A percentile compares a stretch with the other conserved stretches of the same genome.
Conservation (phyloP, 2,329 filamentous ascomycete genomes). For the Alternaria arbusti region DNA sequence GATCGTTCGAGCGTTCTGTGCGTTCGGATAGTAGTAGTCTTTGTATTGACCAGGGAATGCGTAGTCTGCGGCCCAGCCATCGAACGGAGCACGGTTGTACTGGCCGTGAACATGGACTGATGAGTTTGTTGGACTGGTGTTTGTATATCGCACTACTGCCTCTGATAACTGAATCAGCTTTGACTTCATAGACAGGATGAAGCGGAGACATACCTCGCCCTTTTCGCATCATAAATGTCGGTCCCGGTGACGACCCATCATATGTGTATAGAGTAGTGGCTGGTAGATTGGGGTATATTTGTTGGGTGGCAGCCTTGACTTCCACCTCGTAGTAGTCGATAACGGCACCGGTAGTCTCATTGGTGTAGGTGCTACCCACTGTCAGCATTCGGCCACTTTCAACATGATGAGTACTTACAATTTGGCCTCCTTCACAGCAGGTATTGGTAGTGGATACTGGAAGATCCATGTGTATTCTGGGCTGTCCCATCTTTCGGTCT, state of each 20-base stretch:
- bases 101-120: constrained; percentile 64
- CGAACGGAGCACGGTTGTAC: constrained; percentile 55
- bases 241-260: constrained; percentile 62
- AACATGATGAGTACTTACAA: constrained; percentile 39
- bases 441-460: constrained; percentile 53
- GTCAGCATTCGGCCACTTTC: constrained; percentile 21
- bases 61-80: constrained; percentile 64
- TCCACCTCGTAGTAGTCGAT: constrained; percentile 58
- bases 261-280: constrained; percentile 56
- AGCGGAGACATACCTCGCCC: constrained; percentile 44
- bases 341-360: constrained; percentile 40
- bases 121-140: constrained; percentile 54
- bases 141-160: constrained; percentile 61
- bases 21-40: constrained; percentile 68
- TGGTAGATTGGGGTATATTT: constrained; percentile 53
- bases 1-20: constrained; percentile 58
- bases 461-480: constrained; percentile 51
- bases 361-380: constrained; percentile 40
- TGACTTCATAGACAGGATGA: background rate
- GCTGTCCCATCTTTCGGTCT: constrained; percentile 33
- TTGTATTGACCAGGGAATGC: constrained; percentile 62
- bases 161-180: constrained; percentile 41
- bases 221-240: constrained; percentile 58
- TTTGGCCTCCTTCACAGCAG: constrained; percentile 52
- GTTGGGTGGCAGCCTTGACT: constrained; percentile 49